These are phyloP conservation scores for Pezicula neosporulosa DNA, from an alignment of 2,329 filamentous ascomycete genomes.

Conservation along the genomic window DNA sequence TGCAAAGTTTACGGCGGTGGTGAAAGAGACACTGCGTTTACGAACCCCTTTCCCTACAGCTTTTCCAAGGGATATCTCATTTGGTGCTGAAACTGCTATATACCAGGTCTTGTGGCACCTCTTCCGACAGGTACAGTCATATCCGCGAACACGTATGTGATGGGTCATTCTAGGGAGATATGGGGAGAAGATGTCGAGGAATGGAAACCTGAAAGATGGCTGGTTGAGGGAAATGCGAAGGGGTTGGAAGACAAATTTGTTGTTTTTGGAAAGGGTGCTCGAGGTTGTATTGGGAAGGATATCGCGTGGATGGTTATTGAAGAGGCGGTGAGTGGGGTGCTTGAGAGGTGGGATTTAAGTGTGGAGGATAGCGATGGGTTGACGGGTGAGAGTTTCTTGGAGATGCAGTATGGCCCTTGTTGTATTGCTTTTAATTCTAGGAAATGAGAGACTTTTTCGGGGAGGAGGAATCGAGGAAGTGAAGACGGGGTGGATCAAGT, in stretches of 20 bases:
- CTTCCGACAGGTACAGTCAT: constrained; percentile 4
- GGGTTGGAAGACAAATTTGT: constrained; percentile 32
- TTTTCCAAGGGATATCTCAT: constrained; percentile 1
- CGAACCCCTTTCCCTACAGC: constrained; percentile 2
- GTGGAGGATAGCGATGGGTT: background rate
- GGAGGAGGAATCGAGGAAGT: background rate
- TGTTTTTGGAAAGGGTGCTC: constrained; percentile 34
- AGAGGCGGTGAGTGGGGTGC: background rate
- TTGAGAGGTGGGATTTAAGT: background rate
- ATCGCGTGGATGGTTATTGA: constrained; percentile 19
- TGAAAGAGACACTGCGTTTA: constrained; percentile 1
- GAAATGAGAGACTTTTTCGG: background rate
- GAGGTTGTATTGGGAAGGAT: constrained; percentile 36
- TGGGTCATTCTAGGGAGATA: constrained; percentile 1
- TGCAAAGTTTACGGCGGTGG: background rate
- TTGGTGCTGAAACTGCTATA: background rate
- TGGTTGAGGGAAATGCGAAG: constrained; percentile 32
- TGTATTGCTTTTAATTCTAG: background rate
- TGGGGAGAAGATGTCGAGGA: constrained; percentile 3
- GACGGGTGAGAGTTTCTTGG: background rate
- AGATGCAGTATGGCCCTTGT: constrained; percentile 2
- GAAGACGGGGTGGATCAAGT: background rate
- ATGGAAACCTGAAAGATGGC: constrained; percentile 33
- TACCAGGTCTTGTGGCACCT: background rate
- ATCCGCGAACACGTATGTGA: constrained; percentile 3